A percentile compares a stretch with the other conserved stretches of the same genome.
Evolutionary conservation across 345 rosid genomes (phyloP).

Genomic region (Melaleuca alternifolia): DNA sequence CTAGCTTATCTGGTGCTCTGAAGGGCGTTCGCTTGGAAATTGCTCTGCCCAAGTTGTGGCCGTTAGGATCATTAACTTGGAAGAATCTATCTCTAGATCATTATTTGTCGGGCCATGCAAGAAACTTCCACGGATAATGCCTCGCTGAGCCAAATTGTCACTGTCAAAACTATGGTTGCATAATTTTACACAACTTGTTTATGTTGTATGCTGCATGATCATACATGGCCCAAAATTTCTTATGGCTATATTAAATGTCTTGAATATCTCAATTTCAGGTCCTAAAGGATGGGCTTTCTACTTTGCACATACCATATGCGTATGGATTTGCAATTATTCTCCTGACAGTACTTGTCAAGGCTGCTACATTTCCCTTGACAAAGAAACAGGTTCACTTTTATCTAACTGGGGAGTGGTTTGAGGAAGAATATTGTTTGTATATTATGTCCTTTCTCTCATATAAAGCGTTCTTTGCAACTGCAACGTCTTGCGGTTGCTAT

Average conservation of each 20-base stretch:
- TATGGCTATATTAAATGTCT: background rate
- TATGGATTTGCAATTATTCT: slow-evolving; percentile 94
- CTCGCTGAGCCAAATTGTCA: background rate
- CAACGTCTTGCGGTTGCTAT: background rate
- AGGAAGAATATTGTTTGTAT: background rate
- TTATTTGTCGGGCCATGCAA: background rate
- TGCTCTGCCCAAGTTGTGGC: background rate
- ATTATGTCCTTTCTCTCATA: background rate
- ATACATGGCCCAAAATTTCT: background rate
- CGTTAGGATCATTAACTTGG: background rate
- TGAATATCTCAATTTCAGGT: slow-evolving; percentile 31
- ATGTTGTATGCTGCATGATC: background rate
- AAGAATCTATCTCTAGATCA: background rate
- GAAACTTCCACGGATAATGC: background rate
- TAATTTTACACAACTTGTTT: background rate
- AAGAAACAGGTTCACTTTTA: slow-evolving; percentile 66
- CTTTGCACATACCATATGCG: slow-evolving; percentile 68
- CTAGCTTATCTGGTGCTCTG: background rate
- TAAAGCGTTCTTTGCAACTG: background rate
- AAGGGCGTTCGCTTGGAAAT: background rate
- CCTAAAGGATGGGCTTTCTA: slow-evolving; percentile 67
- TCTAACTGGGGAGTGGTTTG: background rate
- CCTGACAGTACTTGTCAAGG: slow-evolving; percentile 81
- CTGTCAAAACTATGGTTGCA: background rate
- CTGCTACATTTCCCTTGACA: slow-evolving; percentile 87